Conservation (phyloP, 345 rosid genomes). For the Viola odorata region DNA sequence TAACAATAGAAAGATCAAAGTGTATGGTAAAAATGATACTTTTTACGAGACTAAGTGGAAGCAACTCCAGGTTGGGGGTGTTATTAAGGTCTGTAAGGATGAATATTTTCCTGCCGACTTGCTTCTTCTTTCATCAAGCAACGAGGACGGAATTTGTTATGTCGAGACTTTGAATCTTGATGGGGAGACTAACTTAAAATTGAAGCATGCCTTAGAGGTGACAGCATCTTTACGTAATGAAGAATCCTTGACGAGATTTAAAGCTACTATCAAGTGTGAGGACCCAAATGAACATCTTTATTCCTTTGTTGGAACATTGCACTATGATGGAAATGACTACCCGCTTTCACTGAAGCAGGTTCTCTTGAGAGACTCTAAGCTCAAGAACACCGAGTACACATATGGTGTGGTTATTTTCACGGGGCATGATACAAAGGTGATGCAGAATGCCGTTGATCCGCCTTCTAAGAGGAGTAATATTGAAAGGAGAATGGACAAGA, state of each 20-base stretch:
- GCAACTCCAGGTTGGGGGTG: conserved; percentile 66
- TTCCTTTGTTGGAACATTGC: conserved; percentile 68
- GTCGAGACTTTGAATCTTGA: conserved; percentile 95
- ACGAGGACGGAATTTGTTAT: conserved; percentile 77
- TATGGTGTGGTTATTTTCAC: conserved; percentile 79
- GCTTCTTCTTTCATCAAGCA: conserved; percentile 73
- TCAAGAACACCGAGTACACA: conserved; percentile 59
- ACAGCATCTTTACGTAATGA: conserved; percentile 35
- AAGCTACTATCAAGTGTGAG: conserved; percentile 58
- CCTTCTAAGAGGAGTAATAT: conserved; percentile 90
- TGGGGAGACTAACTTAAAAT: conserved; percentile 84
- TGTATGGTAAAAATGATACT: conserved; percentile 27
- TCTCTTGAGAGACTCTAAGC: conserved; percentile 82
- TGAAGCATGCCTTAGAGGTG: conserved; percentile 65
- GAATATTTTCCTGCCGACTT: conserved; percentile 92
- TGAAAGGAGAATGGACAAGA: conserved; percentile 88
- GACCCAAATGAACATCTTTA: conserved; percentile 82
- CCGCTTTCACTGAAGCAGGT: conserved; percentile 70
- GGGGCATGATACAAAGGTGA: conserved; percentile 91
- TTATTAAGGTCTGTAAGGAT: conserved; percentile 61
- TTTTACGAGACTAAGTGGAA: conserved; percentile 60
- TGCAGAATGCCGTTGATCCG: conserved; percentile 83
- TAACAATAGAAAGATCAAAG: conserved; percentile 62
- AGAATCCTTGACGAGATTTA: conserved; percentile 37
- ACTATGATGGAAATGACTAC: conserved; percentile 24